These are phyloP conservation scores for Penicillium ucsense DNA, from an alignment of 495 filamentous ascomycete species.

Conservation along the genomic window DNA sequence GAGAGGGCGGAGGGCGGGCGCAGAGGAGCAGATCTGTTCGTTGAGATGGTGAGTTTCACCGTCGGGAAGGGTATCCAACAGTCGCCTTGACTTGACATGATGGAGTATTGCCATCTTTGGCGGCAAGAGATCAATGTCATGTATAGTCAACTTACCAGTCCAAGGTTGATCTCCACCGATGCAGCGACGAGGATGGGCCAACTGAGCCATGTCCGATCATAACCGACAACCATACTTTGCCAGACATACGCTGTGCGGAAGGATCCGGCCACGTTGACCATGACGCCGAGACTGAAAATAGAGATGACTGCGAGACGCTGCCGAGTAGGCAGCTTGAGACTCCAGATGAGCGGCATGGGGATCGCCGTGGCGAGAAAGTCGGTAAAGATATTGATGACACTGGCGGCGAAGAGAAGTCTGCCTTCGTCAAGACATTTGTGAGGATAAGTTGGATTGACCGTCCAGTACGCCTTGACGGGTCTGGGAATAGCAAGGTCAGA, in stretches of 20 bases:
- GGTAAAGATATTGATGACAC: constrained; percentile 50
- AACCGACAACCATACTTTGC: constrained; percentile 36
- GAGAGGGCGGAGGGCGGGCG: constrained; percentile 46
- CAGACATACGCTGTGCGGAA: constrained; percentile 45
- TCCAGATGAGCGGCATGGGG: constrained; percentile 50
- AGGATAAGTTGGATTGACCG: constrained; percentile 20
- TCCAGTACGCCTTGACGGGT: constrained; percentile 47
- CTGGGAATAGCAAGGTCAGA: constrained; percentile 15
- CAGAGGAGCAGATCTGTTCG: constrained; percentile 44
- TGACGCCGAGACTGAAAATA: constrained; percentile 48
- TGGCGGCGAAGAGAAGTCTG: constrained; percentile 40
- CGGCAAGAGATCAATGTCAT: not conserved
- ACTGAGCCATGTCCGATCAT: constrained; percentile 44
- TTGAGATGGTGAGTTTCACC: no score
- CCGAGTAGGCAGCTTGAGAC: constrained; percentile 42
- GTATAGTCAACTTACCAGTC: constrained; percentile 39
- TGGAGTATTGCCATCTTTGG: no score
- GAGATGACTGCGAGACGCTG: constrained; percentile 47
- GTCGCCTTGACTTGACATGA: no score
- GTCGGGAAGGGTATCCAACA: no score
- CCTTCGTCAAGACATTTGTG: constrained; percentile 42
- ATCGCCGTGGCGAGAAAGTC: constrained; percentile 49
- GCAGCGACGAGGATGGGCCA: constrained; percentile 45
- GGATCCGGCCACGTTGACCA: constrained; percentile 49
- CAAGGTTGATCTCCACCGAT: constrained; percentile 48